These are phyloP conservation scores for Fusarium citri DNA, from an alignment of 2,329 filamentous ascomycete genomes.

Conservation along the genomic window DNA sequence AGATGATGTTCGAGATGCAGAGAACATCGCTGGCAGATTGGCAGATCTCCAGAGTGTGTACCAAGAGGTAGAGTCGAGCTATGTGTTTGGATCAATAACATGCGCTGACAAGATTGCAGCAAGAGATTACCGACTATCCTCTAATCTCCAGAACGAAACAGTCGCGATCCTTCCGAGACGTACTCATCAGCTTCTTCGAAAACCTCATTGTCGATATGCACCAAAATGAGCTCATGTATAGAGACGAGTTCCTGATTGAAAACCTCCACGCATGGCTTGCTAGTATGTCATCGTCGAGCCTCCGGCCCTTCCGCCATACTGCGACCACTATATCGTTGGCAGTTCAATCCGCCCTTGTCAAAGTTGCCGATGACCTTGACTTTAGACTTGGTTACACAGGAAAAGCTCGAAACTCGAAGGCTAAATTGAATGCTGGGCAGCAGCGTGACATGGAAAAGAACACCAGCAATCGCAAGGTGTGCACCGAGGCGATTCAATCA, in stretches of 20 bases:
- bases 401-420: constrained; percentile 80
- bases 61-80: constrained; percentile 69
- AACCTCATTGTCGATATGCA: constrained; percentile 82
- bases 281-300: constrained; percentile 87
- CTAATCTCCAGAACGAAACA: constrained; percentile 85
- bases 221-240: constrained; percentile 84
- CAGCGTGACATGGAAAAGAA: constrained; percentile 78
- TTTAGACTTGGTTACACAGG: constrained; percentile 79
- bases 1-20: constrained; percentile 89
- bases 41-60: constrained; percentile 89
- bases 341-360: constrained; percentile 81
- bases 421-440: constrained; percentile 81
- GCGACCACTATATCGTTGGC: constrained; percentile 86
- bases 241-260: constrained; percentile 80
- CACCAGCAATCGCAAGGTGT: constrained; percentile 74
- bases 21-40: constrained; percentile 83
- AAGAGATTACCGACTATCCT: constrained; percentile 90
- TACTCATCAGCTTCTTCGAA: constrained; percentile 82
- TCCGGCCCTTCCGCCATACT: constrained; percentile 93
- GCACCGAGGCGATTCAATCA: constrained; percentile 80
- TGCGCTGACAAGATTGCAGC: constrained; percentile 55
- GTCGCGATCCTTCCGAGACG: constrained; percentile 80
- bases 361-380: constrained; percentile 76
- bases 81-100: neutral
- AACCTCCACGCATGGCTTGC: constrained; percentile 91